Conservation (phyloP, 768 basidiomycete species). For the Leccinum longicurvipes region DNA sequence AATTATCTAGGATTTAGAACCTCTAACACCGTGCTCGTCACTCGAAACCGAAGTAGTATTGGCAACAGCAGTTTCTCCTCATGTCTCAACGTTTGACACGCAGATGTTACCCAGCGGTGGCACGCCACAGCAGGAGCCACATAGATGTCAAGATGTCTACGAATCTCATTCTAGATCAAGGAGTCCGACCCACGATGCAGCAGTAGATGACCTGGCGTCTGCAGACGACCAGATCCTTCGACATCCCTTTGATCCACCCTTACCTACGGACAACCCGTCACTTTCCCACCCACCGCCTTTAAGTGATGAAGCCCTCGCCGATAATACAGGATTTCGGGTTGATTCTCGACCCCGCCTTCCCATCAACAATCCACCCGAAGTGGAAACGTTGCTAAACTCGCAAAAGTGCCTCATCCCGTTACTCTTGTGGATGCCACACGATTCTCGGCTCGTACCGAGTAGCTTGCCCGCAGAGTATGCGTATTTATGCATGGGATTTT, state of each 20-base stretch:
- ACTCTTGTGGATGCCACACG: constrained; percentile 37
- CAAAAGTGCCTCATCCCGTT: constrained; percentile 39
- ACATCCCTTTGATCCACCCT: neutral
- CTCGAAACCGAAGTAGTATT: neutral
- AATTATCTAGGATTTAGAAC: constrained; percentile 5
- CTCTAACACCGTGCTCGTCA: neutral
- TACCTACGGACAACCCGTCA: neutral
- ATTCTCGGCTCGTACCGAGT: constrained; percentile 25
- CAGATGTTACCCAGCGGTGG: neutral
- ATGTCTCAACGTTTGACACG: neutral
- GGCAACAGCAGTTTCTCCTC: neutral
- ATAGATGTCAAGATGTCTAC: neutral
- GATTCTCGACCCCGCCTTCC: constrained; percentile 14
- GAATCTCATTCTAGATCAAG: neutral
- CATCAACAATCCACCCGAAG: constrained; percentile 38
- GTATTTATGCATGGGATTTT: constrained; percentile 46
- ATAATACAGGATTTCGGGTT: neutral
- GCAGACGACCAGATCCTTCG: neutral
- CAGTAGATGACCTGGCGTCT: neutral
- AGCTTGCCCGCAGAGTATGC: constrained; percentile 36
- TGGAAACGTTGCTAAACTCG: constrained; percentile 41
- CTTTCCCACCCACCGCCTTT: neutral
- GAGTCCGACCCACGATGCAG: neutral
- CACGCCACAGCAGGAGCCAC: neutral
- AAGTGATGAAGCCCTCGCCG: neutral